Evolutionary conservation across 148 eudicot species (phyloP).

Genomic region (Camellia granthamiana): DNA sequence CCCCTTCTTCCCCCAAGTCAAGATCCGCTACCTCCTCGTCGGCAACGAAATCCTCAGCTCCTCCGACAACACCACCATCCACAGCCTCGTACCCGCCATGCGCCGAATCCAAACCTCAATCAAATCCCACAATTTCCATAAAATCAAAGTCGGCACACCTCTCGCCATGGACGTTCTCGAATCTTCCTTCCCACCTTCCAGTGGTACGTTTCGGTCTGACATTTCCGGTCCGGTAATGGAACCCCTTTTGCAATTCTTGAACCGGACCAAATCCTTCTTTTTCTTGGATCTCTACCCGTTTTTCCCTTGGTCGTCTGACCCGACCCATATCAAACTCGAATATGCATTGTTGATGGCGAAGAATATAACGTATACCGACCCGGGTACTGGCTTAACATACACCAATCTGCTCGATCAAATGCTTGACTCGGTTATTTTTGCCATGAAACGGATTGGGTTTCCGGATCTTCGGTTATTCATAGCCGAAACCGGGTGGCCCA

Average conservation of each 20-base stretch:
- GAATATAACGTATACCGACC: slow-evolving; percentile 47
- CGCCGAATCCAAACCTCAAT: slow-evolving; percentile 53
- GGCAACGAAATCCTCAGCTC: slow-evolving; percentile 81
- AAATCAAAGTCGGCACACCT: slow-evolving; percentile 80
- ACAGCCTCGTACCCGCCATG: slow-evolving; percentile 75
- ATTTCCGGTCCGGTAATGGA: slow-evolving; percentile 42
- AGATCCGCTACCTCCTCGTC: slow-evolving; percentile 72
- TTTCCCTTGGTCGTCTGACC: slow-evolving; percentile 62
- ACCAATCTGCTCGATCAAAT: slow-evolving; percentile 76
- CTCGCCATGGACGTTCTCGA: slow-evolving; percentile 73
- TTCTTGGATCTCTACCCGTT: slow-evolving; percentile 78
- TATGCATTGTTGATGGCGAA: slow-evolving; percentile 53
- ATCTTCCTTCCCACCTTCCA: slow-evolving; percentile 70
- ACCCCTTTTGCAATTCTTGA: slow-evolving; percentile 66
- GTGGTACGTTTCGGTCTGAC: slow-evolving; percentile 60
- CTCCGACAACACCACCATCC: slow-evolving; percentile 34
- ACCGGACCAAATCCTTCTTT: slow-evolving; percentile 77
- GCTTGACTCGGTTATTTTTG: slow-evolving; percentile 67
- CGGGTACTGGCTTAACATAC: slow-evolving; percentile 54
- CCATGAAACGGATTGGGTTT: slow-evolving; percentile 62
- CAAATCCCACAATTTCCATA: slow-evolving; percentile 25
- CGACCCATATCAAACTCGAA: slow-evolving; percentile 51
- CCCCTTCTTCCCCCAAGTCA: slow-evolving; percentile 63
- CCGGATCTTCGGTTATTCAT: slow-evolving; percentile 61
- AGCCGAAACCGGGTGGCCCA: slow-evolving; percentile 95